Conservation (phyloP, 805 yeast genomes). For the Torulaspora franciscae region DNA sequence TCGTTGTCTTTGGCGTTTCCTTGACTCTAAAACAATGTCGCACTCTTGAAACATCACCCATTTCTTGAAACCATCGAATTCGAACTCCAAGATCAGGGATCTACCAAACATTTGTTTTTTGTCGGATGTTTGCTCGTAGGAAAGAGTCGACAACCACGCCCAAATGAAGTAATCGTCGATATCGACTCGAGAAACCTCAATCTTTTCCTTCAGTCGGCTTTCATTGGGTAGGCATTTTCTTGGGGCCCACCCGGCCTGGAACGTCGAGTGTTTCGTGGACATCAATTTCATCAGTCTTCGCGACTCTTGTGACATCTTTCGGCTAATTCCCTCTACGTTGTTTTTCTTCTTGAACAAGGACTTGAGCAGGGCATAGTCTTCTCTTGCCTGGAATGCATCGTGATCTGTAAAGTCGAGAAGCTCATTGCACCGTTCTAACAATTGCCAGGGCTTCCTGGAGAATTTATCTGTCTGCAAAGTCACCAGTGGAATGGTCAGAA, state of each 20-base stretch:
- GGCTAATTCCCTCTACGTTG: constrained; percentile 47
- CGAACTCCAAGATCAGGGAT: constrained; percentile 75
- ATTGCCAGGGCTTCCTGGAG: constrained; percentile 50
- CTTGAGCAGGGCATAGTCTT: constrained; percentile 70
- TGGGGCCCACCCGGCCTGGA: constrained; percentile 41
- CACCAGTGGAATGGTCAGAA: constrained; percentile 57
- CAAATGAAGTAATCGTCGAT: constrained; percentile 86
- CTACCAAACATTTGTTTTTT: constrained; percentile 73
- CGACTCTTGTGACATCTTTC: constrained; percentile 70
- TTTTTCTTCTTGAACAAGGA: constrained; percentile 60
- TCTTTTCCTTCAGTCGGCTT: constrained; percentile 30
- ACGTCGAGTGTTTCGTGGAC: constrained; percentile 38
- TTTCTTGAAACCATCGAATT: constrained; percentile 67
- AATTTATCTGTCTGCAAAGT: constrained; percentile 46
- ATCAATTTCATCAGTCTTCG: constrained; percentile 47
- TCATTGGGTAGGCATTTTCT: constrained; percentile 26
- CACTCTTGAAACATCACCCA: constrained; percentile 76
- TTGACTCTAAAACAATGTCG: constrained; percentile 37
- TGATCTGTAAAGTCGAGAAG: constrained; percentile 66
- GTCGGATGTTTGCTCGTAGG: constrained; percentile 62
- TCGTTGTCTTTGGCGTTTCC: constrained; percentile 9
- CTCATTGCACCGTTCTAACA: constrained; percentile 53
- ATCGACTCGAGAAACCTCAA: constrained; percentile 51
- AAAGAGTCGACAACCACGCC: constrained; percentile 82
- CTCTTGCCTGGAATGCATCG: constrained; percentile 64